Conservation (phyloP, 257 asterid species). For the Plantago ovata region DNA sequence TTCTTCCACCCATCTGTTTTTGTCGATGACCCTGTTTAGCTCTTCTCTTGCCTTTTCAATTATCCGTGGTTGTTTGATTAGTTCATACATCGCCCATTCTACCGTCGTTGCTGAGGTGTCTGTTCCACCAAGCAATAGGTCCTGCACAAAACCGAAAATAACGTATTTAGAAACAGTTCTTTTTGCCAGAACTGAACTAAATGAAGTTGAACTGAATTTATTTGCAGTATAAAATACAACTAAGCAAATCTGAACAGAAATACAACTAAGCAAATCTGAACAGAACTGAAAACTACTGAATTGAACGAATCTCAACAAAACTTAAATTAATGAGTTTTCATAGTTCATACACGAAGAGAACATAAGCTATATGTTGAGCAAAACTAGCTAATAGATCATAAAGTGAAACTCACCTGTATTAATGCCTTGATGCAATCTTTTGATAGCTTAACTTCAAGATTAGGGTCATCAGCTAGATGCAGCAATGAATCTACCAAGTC, state of each 20-base stretch:
- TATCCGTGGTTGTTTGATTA: conserved; percentile 11
- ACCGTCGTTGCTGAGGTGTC: not conserved
- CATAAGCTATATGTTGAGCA: too few relatives aligned
- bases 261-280: too few relatives aligned
- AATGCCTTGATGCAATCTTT: not conserved
- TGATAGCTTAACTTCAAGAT: not conserved
- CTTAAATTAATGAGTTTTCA: too few relatives aligned
- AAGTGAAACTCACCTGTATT: not conserved
- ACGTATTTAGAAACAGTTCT: too few relatives aligned
- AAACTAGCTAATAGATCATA: too few relatives aligned
- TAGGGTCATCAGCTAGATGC: not conserved
- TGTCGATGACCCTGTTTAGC: conserved; percentile 16
- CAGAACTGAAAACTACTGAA: too few relatives aligned
- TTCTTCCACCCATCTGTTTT: conserved; percentile 2
- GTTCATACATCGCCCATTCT: conserved; percentile 1
- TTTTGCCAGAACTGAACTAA: too few relatives aligned
- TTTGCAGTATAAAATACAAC: too few relatives aligned
- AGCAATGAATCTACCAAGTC: conserved; percentile 5
- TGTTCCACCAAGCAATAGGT: conserved; percentile 16
- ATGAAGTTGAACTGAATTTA: too few relatives aligned
- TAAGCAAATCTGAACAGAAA: too few relatives aligned
- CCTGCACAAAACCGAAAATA: conserved; percentile 4
- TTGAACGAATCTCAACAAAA: too few relatives aligned
- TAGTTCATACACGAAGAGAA: too few relatives aligned
- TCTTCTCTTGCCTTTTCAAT: conserved; percentile 23